Evolutionary conservation across 2,329 filamentous ascomycete genomes (phyloP).

Genomic region (Fusarium hostae): DNA sequence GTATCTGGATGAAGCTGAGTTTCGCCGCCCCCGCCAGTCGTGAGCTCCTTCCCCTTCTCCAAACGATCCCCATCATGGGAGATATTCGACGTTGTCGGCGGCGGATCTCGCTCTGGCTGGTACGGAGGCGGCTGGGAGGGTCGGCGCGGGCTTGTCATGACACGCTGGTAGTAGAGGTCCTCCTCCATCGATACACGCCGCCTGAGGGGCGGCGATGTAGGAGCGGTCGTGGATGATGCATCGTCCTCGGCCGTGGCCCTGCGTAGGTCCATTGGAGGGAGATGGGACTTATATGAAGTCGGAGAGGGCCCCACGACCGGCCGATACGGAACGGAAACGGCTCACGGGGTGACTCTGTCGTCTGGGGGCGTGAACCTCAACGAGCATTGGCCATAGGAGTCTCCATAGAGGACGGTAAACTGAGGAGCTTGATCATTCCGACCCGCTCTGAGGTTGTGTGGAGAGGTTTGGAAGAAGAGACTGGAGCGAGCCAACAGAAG

Average conservation of each 20-base stretch:
- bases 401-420: constrained; percentile 49
- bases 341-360: constrained; percentile 36
- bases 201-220: constrained; percentile 53
- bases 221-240: constrained; percentile 47
- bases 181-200: constrained; percentile 66
- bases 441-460: constrained; percentile 49
- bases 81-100: constrained; percentile 25
- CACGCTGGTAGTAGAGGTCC: constrained; percentile 63
- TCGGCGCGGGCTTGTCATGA: constrained; percentile 60
- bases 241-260: constrained; percentile 46
- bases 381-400: constrained; percentile 46
- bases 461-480: constrained; percentile 42
- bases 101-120: constrained; percentile 45
- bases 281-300: constrained; percentile 42
- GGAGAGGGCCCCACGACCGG: constrained; percentile 36
- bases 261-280: constrained; percentile 50
- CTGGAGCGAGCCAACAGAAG: constrained; percentile 42
- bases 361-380: constrained; percentile 44
- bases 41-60: constrained; percentile 33
- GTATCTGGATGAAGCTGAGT: constrained; percentile 11
- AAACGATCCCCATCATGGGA: constrained; percentile 30
- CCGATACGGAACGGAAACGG: constrained; percentile 36
- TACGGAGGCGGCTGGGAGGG: constrained; percentile 62
- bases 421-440: constrained; percentile 51
- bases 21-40: constrained; percentile 37